Evolutionary conservation across 2,329 filamentous ascomycete genomes (phyloP).

Genomic region (Colletotrichum kahawae): DNA sequence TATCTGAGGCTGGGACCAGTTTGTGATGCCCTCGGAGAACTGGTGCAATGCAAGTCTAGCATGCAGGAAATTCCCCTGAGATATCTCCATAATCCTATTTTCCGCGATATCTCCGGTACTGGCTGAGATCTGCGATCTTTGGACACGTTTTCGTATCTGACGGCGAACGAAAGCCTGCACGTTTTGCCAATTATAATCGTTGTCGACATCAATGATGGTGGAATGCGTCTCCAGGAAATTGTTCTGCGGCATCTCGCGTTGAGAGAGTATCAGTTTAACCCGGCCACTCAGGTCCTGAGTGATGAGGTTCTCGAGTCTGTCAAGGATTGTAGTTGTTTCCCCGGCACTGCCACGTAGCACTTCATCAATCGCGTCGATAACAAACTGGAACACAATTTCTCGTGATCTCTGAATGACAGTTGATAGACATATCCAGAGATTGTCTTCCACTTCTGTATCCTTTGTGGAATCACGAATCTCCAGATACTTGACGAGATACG

Average conservation of each 20-base stretch:
- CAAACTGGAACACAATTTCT: background rate
- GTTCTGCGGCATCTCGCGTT: background rate
- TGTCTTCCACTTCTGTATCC: background rate
- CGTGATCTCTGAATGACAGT: background rate
- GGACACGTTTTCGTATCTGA: rapidly evolving
- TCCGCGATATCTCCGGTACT: rapidly evolving
- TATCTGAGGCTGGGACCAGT: rapidly evolving
- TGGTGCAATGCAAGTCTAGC: background rate
- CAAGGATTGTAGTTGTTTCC: rapidly evolving
- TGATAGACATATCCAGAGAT: background rate
- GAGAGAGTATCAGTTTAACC: background rate
- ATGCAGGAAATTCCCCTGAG: background rate
- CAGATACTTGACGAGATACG: background rate
- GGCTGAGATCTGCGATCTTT: rapidly evolving
- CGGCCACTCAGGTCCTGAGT: background rate
- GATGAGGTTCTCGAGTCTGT: background rate
- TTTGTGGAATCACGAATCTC: rapidly evolving
- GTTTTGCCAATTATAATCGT: rapidly evolving
- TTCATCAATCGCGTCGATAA: background rate
- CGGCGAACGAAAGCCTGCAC: rapidly evolving
- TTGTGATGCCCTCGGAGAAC: rapidly evolving
- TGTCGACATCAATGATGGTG: background rate
- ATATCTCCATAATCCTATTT: background rate
- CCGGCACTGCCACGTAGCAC: rapidly evolving
- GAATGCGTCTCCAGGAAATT: rapidly evolving